Evolutionary conservation across 2,329 filamentous ascomycete genomes (phyloP).

Genomic region (Pseudopyrenochaeta lycopersici): DNA sequence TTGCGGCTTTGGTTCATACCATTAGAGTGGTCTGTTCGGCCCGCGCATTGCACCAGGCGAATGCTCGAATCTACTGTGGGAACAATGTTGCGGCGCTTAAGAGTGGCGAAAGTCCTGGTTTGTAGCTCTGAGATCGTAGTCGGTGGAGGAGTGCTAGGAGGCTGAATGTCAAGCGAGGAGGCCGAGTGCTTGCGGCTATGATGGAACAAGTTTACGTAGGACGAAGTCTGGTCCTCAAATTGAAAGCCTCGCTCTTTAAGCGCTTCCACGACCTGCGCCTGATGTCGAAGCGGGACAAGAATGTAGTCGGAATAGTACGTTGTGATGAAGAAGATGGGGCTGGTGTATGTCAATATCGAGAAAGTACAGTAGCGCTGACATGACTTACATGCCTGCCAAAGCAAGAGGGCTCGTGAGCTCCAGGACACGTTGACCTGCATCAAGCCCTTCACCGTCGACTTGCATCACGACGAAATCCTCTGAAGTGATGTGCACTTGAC

Average conservation of each 20-base stretch:
- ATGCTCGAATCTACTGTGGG: conserved; percentile 75
- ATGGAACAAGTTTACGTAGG: conserved; percentile 68
- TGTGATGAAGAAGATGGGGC: conserved; percentile 96
- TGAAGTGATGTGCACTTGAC: conserved; percentile 74
- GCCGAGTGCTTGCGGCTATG: conserved; percentile 57
- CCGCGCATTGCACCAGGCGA: conserved; percentile 83
- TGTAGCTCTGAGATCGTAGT: conserved; percentile 82
- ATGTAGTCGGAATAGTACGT: conserved; percentile 99
- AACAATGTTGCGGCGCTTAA: conserved; percentile 78
- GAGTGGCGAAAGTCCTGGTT: conserved; percentile 79
- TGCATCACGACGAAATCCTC: conserved; percentile 90
- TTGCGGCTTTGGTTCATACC: conserved; percentile 34
- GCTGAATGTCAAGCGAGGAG: conserved; percentile 56
- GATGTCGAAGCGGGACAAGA: conserved; percentile 80
- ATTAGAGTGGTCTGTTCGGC: conserved; percentile 56
- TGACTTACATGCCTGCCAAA: conserved; percentile 79
- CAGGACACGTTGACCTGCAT: conserved; percentile 89
- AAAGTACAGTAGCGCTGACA: neutral
- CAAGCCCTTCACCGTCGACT: conserved; percentile 87
- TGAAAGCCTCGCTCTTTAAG: conserved; percentile 83
- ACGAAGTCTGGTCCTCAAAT: conserved; percentile 71
- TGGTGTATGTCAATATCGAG: conserved; percentile 37
- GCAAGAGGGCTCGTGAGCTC: conserved; percentile 91
- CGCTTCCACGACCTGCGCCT: conserved; percentile 76
- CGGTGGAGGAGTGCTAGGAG: conserved; percentile 77